Evolutionary conservation across 164 flowering plant genomes (phyloP).

Genomic region (Cinnamomum micranthum): DNA sequence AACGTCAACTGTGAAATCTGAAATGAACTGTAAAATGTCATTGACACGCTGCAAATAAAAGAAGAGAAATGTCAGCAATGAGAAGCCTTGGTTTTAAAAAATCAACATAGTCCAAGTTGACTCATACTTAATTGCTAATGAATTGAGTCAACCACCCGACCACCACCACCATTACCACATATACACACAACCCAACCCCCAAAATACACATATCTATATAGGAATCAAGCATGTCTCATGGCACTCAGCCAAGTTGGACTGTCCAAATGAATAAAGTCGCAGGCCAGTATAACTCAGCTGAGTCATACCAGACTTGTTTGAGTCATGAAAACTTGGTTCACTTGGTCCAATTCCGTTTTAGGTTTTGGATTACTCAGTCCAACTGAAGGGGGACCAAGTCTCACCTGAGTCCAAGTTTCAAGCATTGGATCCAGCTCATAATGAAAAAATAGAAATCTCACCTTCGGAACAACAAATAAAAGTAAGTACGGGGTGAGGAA

Average conservation of each 20-base stretch:
- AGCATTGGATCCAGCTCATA: neutral
- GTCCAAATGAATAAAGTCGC: neutral
- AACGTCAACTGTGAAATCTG: constrained; percentile 74
- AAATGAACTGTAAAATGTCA: constrained; percentile 84
- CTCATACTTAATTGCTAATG: no score
- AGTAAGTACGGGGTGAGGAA: constrained; percentile 90
- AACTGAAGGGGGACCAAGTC: neutral
- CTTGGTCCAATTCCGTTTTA: no score
- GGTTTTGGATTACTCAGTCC: no score
- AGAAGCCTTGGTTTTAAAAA: neutral
- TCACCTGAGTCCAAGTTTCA: neutral
- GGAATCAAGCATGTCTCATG: neutral
- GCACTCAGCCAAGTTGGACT: neutral
- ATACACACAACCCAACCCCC: no score
- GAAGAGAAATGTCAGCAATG: neutral
- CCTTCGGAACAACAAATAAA: constrained; percentile 85
- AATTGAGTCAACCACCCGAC: no score
- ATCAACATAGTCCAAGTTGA: no score
- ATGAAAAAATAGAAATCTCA: constrained; percentile 14
- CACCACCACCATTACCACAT: no score
- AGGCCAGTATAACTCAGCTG: neutral
- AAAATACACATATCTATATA: no score
- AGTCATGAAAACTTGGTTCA: neutral
- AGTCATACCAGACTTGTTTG: neutral
- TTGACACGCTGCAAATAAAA: constrained; percentile 74